phyloP scores from a whole-genome alignment of 2,329 filamentous ascomycete genomes.

The Alternaria alternata region DNA sequence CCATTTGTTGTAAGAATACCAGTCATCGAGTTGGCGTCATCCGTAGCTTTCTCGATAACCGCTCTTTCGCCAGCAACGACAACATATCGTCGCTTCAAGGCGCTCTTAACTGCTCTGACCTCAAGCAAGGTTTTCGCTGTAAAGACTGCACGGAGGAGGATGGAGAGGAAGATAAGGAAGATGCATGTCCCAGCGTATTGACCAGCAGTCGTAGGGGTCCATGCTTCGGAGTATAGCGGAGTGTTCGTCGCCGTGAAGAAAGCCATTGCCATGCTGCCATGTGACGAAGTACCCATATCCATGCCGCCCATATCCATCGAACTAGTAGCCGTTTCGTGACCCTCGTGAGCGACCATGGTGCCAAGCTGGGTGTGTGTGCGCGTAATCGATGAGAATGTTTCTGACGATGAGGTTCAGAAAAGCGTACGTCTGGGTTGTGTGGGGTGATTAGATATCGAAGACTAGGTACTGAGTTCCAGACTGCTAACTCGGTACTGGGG shows the following conservation, averaged over 20 bases:
- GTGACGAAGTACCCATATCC: constrained; percentile 30
- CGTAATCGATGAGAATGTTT: not conserved
- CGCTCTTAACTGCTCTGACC: constrained; percentile 74
- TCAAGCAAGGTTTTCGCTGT: constrained; percentile 70
- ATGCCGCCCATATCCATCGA: constrained; percentile 29
- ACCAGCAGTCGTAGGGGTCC: constrained; percentile 75
- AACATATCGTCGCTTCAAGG: constrained; percentile 79
- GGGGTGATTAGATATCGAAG: constrained; percentile 10
- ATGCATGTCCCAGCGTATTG: constrained; percentile 90
- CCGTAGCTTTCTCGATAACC: constrained; percentile 66
- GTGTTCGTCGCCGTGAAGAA: constrained; percentile 73
- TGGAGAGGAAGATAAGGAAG: constrained; percentile 81
- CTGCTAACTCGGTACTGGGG: constrained; percentile 28
- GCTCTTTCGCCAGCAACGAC: constrained; percentile 71
- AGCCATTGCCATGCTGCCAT: constrained; percentile 60
- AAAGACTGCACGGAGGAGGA: constrained; percentile 73
- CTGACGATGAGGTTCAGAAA: not conserved
- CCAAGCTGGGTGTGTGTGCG: constrained; percentile 6
- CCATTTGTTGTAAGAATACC: constrained; percentile 77
- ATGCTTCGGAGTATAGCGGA: constrained; percentile 71
- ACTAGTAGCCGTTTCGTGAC: constrained; percentile 26
- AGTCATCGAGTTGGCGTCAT: constrained; percentile 65
- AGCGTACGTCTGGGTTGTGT: not conserved
- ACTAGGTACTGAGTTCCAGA: constrained; percentile 41
- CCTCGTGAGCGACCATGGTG: constrained; percentile 46